phyloP scores from a whole-genome alignment of 2,329 filamentous ascomycete species.

The Microsporum audouinii region DNA sequence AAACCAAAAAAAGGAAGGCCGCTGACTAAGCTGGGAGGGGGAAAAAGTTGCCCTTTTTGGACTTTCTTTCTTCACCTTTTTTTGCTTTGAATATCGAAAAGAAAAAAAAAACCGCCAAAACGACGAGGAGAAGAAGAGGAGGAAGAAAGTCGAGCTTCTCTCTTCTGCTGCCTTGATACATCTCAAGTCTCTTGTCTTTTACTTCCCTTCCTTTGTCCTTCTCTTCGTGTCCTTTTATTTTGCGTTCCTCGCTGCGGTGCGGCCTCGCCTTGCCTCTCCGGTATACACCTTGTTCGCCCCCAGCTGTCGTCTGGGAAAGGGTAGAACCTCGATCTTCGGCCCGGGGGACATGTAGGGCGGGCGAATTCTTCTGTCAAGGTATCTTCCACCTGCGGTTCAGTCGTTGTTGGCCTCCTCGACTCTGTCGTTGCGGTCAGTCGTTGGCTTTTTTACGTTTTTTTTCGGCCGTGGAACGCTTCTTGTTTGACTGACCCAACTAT shows the following conservation, averaged over 20 bases:
- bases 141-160: neutral
- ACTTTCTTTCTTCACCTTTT: neutral
- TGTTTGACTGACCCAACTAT: neutral
- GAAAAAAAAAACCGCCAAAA: too few relatives aligned
- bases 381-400: neutral
- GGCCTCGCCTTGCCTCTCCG: too few relatives aligned
- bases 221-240: too few relatives aligned
- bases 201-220: too few relatives aligned
- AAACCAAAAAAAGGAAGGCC: neutral
- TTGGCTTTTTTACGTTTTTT: neutral
- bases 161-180: too few relatives aligned
- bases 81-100: neutral
- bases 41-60: neutral
- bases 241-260: too few relatives aligned
- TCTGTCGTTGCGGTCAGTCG: neutral
- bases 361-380: neutral
- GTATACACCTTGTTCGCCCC: too few relatives aligned
- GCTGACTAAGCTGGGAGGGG: neutral
- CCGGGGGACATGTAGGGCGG: too few relatives aligned
- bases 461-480: neutral
- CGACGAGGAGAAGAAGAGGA: too few relatives aligned
- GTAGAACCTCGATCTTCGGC: too few relatives aligned
- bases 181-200: too few relatives aligned
- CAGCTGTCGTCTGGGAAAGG: too few relatives aligned
- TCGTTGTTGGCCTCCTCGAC: neutral